These are phyloP conservation scores for Calocybe gangraenosa DNA, from an alignment of 768 basidiomycete species.

Conservation along the genomic window DNA sequence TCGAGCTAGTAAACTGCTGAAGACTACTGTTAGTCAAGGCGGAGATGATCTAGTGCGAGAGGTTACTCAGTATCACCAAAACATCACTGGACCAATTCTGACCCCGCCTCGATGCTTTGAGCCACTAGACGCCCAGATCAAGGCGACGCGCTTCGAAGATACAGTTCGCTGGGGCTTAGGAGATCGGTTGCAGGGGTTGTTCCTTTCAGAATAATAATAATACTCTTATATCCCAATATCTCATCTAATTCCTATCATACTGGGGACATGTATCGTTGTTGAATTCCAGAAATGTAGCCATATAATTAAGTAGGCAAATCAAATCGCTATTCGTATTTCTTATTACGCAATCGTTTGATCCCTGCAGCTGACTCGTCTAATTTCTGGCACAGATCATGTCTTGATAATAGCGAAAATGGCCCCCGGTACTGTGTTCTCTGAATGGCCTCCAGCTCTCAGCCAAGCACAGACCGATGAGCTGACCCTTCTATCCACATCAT, in stretches of 20 bases:
- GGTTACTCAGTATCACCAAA: conserved; percentile 48
- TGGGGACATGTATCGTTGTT: too few relatives aligned
- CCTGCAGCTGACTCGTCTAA: conserved; percentile 13
- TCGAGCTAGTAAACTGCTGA: conserved; percentile 42
- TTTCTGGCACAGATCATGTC: background rate
- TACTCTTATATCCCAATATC: too few relatives aligned
- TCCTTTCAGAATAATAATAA: too few relatives aligned
- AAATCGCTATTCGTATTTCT: background rate
- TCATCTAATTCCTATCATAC: too few relatives aligned
- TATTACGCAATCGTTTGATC: conserved; percentile 16
- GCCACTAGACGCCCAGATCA: background rate
- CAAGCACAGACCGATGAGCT: conserved; percentile 55
- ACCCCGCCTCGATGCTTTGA: conserved; percentile 15
- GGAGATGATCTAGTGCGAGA: conserved; percentile 42
- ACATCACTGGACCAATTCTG: conserved; percentile 3
- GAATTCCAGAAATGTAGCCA: too few relatives aligned
- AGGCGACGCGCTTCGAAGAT: conserved; percentile 9
- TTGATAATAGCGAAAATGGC: conserved; percentile 16
- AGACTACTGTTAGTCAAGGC: conserved; percentile 49
- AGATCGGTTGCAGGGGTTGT: conserved; percentile 12
- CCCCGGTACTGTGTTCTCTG: conserved; percentile 38
- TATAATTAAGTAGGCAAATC: too few relatives aligned
- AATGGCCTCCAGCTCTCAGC: conserved; percentile 75
- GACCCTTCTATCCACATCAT: conserved; percentile 67
- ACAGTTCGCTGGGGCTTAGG: conserved; percentile 12